These are phyloP conservation scores for Populus deltoides DNA, from an alignment of 345 rosid species.

Conservation along the genomic window DNA sequence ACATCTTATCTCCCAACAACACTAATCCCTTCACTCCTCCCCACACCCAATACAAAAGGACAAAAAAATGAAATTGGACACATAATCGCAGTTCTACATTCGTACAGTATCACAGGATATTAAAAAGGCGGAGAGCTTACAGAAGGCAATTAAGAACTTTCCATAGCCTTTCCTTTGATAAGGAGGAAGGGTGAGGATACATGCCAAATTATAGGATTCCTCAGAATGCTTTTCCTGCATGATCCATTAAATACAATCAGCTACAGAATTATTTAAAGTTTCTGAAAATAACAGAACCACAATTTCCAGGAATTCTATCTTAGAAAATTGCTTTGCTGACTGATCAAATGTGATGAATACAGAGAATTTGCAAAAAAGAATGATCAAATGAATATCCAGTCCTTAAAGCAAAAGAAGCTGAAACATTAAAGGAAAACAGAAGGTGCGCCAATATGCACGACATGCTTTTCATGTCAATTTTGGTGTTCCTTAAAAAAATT, in stretches of 20 bases:
- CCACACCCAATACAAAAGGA: background rate
- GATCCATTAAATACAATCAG: background rate
- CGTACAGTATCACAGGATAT: background rate
- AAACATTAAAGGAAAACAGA: background rate
- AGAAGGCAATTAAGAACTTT: conserved; percentile 90
- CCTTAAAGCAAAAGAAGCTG: background rate
- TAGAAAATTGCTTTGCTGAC: background rate
- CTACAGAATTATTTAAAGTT: background rate
- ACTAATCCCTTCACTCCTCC: background rate
- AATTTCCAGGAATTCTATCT: background rate
- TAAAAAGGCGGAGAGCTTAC: conserved; percentile 44
- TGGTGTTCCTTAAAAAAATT: background rate
- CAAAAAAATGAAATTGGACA: background rate
- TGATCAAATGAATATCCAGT: background rate
- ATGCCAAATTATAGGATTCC: conserved; percentile 95
- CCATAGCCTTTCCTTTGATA: conserved; percentile 99
- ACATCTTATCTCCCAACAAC: background rate
- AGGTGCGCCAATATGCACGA: background rate
- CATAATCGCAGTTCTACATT: background rate
- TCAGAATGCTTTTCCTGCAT: conserved; percentile 95
- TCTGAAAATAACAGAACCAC: background rate
- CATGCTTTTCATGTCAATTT: background rate
- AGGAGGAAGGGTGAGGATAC: conserved; percentile 95
- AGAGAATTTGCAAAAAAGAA: background rate
- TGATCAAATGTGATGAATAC: background rate